These are phyloP conservation scores for Kregervanrija pseudodelftensis DNA, from an alignment of 805 yeast genomes.

Conservation along the genomic window DNA sequence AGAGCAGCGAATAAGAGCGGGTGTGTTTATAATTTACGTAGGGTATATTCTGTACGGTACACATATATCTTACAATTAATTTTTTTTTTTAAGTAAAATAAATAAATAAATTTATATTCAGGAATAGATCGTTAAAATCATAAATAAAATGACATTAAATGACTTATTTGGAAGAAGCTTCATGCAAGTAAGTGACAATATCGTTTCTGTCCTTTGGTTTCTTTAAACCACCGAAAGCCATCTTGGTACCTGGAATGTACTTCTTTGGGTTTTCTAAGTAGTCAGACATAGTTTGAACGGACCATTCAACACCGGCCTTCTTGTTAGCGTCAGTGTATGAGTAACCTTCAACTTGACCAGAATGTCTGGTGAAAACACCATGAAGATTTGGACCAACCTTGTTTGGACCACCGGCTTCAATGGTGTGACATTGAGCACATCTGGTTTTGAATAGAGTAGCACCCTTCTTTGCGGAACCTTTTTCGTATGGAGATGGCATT, in stretches of 20 bases:
- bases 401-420: slow-evolving; percentile 92
- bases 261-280: slow-evolving; percentile 99
- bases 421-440: slow-evolving; percentile 98
- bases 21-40: too few species aligned
- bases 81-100: not conserved
- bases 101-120: not conserved
- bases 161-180: slow-evolving; percentile 41
- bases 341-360: slow-evolving; percentile 90
- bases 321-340: slow-evolving; percentile 98
- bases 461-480: slow-evolving; percentile 82
- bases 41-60: too few species aligned
- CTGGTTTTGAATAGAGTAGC: slow-evolving; percentile 97
- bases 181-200: slow-evolving; percentile 74
- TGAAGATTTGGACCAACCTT: slow-evolving; percentile 98
- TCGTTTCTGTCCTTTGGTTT: slow-evolving; percentile 99
- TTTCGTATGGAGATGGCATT: slow-evolving; percentile 38
- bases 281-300: slow-evolving; percentile 80
- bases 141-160: not conserved
- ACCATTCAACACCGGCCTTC: slow-evolving; percentile 89
- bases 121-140: not conserved
- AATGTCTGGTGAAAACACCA: slow-evolving; percentile 87
- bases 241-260: slow-evolving; percentile 99
- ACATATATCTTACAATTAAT: too few species aligned
- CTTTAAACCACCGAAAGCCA: slow-evolving; percentile 99
- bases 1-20: too few species aligned